Evolutionary conservation across 202 grass and related monocot genomes (phyloP).

Genomic region (Alloteropsis angusta): DNA sequence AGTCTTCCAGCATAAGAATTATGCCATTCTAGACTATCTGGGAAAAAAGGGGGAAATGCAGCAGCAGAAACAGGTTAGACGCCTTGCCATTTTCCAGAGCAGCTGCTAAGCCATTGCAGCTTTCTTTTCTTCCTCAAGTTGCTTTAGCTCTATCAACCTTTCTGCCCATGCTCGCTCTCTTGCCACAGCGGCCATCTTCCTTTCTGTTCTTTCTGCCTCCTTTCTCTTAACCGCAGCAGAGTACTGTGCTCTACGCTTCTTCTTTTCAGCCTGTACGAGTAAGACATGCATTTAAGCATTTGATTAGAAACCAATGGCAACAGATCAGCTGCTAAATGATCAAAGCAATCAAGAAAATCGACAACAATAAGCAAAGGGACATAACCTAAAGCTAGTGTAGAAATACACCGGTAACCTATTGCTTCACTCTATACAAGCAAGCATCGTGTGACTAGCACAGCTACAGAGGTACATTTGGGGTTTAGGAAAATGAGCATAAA

Average conservation of each 20-base stretch:
- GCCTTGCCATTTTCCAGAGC: slow-evolving; percentile 32
- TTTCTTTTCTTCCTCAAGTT: slow-evolving; percentile 63
- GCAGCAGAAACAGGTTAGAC: slow-evolving; percentile 33
- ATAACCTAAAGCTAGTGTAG: neutral
- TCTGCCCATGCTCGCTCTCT: slow-evolving; percentile 77
- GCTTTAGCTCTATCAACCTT: slow-evolving; percentile 70
- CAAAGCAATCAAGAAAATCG: neutral
- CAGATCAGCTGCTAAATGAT: neutral
- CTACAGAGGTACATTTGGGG: neutral
- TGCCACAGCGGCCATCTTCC: slow-evolving; percentile 94
- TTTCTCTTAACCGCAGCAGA: slow-evolving; percentile 74
- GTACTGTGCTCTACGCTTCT: slow-evolving; percentile 74
- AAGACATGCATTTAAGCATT: slow-evolving; percentile 25
- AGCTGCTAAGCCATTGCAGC: slow-evolving; percentile 39
- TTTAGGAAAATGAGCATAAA: neutral
- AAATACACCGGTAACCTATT: neutral
- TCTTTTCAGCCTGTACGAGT: slow-evolving; percentile 67
- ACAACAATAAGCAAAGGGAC: neutral
- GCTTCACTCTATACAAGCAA: neutral
- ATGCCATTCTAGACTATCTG: slow-evolving; percentile 16
- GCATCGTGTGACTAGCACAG: neutral
- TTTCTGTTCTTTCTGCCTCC: slow-evolving; percentile 65
- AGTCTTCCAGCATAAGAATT: neutral
- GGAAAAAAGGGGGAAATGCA: neutral
- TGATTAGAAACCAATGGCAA: neutral